Percentiles rank a stretch among this genome's conserved stretches.
phyloP scores from a whole-genome alignment of 2,329 filamentous ascomycete genomes.

The Pyricularia pennisetigena region DNA sequence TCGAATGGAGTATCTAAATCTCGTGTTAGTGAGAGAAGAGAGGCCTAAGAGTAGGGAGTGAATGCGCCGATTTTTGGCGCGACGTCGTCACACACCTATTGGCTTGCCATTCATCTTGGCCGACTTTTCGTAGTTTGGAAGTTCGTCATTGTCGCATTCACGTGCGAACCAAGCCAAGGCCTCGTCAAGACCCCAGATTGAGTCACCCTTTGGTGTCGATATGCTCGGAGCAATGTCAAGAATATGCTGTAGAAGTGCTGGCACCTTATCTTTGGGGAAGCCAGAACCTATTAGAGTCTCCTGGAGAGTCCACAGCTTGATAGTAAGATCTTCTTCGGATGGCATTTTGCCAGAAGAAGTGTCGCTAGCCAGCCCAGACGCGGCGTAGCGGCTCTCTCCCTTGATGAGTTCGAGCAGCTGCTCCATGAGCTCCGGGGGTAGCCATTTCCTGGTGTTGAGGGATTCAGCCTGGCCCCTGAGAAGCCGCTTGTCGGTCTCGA shows the following conservation, averaged over 20 bases:
- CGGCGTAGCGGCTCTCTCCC: conserved; percentile 50
- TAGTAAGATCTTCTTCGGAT: conserved; percentile 68
- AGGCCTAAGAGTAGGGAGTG: not conserved
- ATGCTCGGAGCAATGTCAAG: conserved; percentile 58
- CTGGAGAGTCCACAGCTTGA: conserved; percentile 77
- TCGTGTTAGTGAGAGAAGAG: not conserved
- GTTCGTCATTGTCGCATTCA: conserved; percentile 57
- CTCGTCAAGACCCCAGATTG: conserved; percentile 79
- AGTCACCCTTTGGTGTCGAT: conserved; percentile 43
- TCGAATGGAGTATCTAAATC: conserved; percentile 36
- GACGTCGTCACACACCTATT: not conserved
- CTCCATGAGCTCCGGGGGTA: conserved; percentile 69
- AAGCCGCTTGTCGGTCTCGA: conserved; percentile 78
- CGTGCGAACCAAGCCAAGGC: conserved; percentile 84
- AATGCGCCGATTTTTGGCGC: not conserved
- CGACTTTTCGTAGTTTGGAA: conserved; percentile 59
- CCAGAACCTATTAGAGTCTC: conserved; percentile 59
- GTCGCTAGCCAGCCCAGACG: conserved; percentile 38
- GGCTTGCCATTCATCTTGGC: conserved; percentile 25
- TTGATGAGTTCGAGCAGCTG: conserved; percentile 65
- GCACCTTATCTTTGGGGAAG: conserved; percentile 55
- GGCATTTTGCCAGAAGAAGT: conserved; percentile 38
- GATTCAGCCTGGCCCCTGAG: conserved; percentile 69
- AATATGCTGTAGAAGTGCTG: conserved; percentile 55
- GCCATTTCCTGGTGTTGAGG: conserved; percentile 66